Percentiles rank a stretch among this genome's conserved stretches.
phyloP scores from a whole-genome alignment of 306 rosid species.

The Phaseolus lunatus region DNA sequence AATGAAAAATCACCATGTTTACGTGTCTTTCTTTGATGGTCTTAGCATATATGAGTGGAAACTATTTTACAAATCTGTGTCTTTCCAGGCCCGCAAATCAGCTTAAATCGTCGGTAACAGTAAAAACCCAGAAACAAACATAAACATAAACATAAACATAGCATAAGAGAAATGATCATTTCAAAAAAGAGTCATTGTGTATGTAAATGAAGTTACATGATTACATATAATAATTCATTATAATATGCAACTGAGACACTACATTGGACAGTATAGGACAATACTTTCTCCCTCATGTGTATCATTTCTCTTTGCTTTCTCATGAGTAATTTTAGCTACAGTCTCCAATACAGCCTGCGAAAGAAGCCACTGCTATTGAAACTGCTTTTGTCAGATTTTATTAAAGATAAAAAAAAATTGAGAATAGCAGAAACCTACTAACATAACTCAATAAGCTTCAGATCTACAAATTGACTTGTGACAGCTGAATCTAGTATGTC shows the following conservation, averaged over 20 bases:
- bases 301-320: conserved; percentile 85
- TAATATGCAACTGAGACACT: conserved; percentile 36
- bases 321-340: conserved; percentile 95
- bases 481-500: conserved; percentile 26
- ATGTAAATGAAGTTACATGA: conserved; percentile 12
- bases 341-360: conserved; percentile 97
- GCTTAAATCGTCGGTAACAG: no score
- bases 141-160: no score
- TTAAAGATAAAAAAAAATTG: conserved; percentile 45
- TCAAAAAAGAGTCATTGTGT: neutral
- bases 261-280: conserved; percentile 44
- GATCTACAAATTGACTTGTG: conserved; percentile 20
- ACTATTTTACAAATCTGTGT: no score
- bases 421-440: conserved; percentile 39
- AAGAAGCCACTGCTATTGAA: conserved; percentile 80
- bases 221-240: conserved; percentile 26
- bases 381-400: conserved; percentile 84
- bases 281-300: conserved; percentile 84
- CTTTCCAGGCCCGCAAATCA: no score
- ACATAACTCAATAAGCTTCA: conserved; percentile 28
- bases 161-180: conserved; percentile 28
- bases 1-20: no score
- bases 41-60: no score
- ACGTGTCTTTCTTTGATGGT: no score
- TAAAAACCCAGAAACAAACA: no score